Conservation (phyloP, 1,284 basidiomycete genomes). For the Taiwanofungus camphoratus region DNA sequence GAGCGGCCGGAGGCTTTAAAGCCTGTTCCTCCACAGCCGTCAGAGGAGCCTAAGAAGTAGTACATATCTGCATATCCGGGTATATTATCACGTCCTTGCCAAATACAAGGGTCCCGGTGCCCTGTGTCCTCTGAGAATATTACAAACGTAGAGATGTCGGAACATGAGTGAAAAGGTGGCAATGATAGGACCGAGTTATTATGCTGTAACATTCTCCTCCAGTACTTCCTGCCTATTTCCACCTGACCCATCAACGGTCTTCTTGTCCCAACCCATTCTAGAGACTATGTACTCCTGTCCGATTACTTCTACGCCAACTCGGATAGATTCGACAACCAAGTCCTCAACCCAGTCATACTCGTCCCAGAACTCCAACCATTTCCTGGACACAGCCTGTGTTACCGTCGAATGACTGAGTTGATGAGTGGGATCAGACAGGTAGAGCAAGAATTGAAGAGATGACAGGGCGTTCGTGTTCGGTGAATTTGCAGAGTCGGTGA, state of each 20-base stretch:
- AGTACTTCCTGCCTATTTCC: conserved; percentile 14
- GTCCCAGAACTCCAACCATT: conserved; percentile 87
- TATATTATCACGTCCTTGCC: neutral
- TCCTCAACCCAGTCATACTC: conserved; percentile 96
- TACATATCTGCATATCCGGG: neutral
- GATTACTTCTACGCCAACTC: conserved; percentile 78
- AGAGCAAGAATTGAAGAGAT: conserved; percentile 82
- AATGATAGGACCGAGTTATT: too few relatives aligned
- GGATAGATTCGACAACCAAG: conserved; percentile 77
- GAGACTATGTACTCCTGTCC: conserved; percentile 84
- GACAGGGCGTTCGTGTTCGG: conserved; percentile 29
- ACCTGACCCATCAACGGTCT: conserved; percentile 14
- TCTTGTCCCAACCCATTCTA: conserved; percentile 69
- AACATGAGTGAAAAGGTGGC: neutral
- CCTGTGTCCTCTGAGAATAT: neutral
- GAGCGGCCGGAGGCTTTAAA: conserved; percentile 68
- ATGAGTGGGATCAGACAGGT: conserved; percentile 80
- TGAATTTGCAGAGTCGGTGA: conserved; percentile 14
- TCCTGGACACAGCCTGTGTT: conserved; percentile 74
- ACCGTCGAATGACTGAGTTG: conserved; percentile 70
- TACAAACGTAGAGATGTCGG: neutral
- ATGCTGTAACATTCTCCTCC: conserved; percentile 9
- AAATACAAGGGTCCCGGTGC: neutral
- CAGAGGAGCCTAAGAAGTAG: conserved; percentile 55
- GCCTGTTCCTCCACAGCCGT: conserved; percentile 62